Evolutionary conservation across 2,329 filamentous ascomycete species (phyloP).

Genomic region (Clathrospora elynae): DNA sequence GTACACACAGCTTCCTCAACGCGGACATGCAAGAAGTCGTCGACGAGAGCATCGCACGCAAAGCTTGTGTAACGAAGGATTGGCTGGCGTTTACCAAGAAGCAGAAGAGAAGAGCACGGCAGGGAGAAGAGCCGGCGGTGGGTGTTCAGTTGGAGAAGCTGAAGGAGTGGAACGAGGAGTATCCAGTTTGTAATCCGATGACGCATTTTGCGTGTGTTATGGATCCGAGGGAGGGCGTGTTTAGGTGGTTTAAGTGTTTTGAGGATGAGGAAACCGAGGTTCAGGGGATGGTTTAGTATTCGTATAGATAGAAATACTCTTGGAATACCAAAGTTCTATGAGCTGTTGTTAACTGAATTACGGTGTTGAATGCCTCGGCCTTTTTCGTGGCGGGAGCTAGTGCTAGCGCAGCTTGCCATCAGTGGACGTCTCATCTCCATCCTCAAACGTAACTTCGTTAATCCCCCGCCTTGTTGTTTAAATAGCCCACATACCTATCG

Average conservation of each 20-base stretch:
- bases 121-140: not conserved
- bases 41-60: constrained; percentile 43
- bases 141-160: constrained; percentile 48
- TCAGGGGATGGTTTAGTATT: no score
- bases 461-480: no score
- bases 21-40: constrained; percentile 36
- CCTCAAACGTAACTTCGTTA: not conserved
- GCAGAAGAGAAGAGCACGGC: constrained; percentile 16
- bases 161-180: constrained; percentile 56
- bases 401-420: constrained; percentile 11
- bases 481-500: no score
- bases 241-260: constrained; percentile 52
- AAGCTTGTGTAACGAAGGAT: constrained; percentile 35
- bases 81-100: constrained; percentile 26
- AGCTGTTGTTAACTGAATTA: no score
- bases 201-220: constrained; percentile 65
- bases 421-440: constrained; percentile 1
- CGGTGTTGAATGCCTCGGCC: constrained; percentile 5
- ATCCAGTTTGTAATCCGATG: constrained; percentile 61
- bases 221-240: constrained; percentile 57
- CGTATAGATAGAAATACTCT: no score
- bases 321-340: no score
- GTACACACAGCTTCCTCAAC: constrained; percentile 14
- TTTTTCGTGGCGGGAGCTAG: constrained; percentile 5
- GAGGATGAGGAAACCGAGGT: constrained; percentile 15